A percentile compares a stretch with the other conserved stretches of the same genome.
phyloP scores from a whole-genome alignment of 2,329 filamentous ascomycete genomes.

The Sarocladiaceae sp. region DNA sequence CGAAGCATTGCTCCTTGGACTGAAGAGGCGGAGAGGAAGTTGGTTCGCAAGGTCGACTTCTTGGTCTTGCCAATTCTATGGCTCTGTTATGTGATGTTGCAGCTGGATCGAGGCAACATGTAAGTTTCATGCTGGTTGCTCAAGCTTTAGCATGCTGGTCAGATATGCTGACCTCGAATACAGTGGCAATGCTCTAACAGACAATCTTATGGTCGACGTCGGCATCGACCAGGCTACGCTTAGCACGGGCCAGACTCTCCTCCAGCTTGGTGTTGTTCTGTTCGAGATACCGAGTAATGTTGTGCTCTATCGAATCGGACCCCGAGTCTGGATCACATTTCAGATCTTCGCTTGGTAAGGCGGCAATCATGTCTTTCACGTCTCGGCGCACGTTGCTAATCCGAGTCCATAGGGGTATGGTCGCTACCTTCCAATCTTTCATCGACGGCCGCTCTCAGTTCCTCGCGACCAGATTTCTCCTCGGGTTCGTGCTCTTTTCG shows the following conservation, averaged over 20 bases:
- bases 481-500: constrained; percentile 17
- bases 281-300: constrained; percentile 39
- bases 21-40: neutral
- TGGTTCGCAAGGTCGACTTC: neutral
- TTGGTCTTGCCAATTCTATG: constrained; percentile 41
- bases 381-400: no score
- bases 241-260: constrained; percentile 40
- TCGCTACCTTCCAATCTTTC: constrained; percentile 30
- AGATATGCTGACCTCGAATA: neutral
- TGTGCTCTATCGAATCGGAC: constrained; percentile 40
- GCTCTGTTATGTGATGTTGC: constrained; percentile 41
- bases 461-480: constrained; percentile 31
- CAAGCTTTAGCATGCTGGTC: no score
- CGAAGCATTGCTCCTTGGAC: neutral
- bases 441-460: constrained; percentile 19
- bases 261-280: constrained; percentile 40
- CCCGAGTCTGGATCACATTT: constrained; percentile 34
- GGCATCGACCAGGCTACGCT: constrained; percentile 41
- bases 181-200: neutral
- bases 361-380: no score
- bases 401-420: constrained; percentile 32
- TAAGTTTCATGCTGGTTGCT: constrained; percentile 6
- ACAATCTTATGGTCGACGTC: constrained; percentile 37
- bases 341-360: neutral
- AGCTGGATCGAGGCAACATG: constrained; percentile 31